A percentile compares a stretch with the other conserved stretches of the same genome.
phyloP scores from a whole-genome alignment of 2,329 filamentous ascomycete genomes.

The Talaromyces rugulosus region DNA sequence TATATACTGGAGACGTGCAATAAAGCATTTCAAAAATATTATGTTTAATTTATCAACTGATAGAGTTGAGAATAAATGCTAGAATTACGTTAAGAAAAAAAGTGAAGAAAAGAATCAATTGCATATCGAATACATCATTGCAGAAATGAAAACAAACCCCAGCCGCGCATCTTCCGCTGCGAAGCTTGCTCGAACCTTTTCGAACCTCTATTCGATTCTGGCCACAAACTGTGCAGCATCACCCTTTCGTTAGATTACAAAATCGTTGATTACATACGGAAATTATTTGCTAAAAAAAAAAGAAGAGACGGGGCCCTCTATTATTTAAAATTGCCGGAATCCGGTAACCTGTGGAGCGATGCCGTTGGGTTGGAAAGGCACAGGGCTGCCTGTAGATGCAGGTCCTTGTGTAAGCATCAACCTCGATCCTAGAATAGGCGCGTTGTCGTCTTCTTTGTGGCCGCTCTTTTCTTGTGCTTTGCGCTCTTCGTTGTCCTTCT shows the following conservation, averaged over 20 bases:
- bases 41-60: too few species aligned
- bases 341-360: constrained; percentile 86
- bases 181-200: not conserved
- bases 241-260: constrained; percentile 14
- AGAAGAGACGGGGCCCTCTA: constrained; percentile 3
- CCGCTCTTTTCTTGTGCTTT: constrained; percentile 68
- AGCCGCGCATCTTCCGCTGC: constrained; percentile 3
- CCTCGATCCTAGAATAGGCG: constrained; percentile 84
- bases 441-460: constrained; percentile 87
- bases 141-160: not conserved
- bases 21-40: too few species aligned
- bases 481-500: constrained; percentile 93
- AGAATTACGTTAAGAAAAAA: not conserved
- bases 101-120: not conserved
- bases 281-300: constrained; percentile 7
- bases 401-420: constrained; percentile 96
- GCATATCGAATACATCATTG: constrained; percentile 2
- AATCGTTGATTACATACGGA: constrained; percentile 13
- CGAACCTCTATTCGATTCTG: not conserved
- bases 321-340: constrained; percentile 53
- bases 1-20: too few species aligned
- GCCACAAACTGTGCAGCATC: constrained; percentile 11
- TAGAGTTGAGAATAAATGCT: too few species aligned
- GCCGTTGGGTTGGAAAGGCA: constrained; percentile 74
- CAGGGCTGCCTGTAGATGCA: constrained; percentile 51